Base-by-base conservation (phyloP, 192 early-diverging fungal species). In the Chytriomyces confervae region DNA sequence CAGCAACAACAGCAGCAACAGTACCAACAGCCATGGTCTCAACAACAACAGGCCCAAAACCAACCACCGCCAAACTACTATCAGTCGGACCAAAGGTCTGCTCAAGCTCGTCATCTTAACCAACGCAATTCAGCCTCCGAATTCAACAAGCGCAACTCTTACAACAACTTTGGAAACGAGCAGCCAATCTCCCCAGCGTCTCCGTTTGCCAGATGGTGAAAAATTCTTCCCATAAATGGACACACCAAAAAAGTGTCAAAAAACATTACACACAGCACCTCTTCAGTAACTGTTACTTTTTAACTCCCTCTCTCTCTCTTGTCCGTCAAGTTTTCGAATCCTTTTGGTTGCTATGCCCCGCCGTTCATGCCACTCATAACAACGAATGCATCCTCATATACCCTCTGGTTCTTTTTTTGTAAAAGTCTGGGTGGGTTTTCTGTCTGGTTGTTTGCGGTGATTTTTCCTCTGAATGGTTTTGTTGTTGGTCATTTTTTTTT, bases 131-230 rank as follows among this genome's bases (percentile, higher is more conserved):
- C 72, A 7, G 61, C 46, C 8, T 10, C 72, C 10, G 72, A 74
- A 27, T 71, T 60, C 67, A 57, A 57, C 53, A 63, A 61, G 45
- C 61, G 57, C 72, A 74, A 74, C 27, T 61, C 61, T 13, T 74
- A 60, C 63, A 36, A 36, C 20, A 71, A 71, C 72, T 45, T 63
- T 27, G 13, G 11, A 8, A 68, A 68, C 66, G 72, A 74, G 46
- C 72, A 74, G 45, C 72, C 72, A 24, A 74, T 74, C 45, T 74
- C 72, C 24, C 72, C 72, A 63, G 72, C 72, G 8, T 74, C 72
- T n/a, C 72, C 72, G 29, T 74, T 74, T 46, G 72, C 72, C 11
- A 62, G 72, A 18, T 74, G 72, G 72, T 74, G 61, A 74, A 23
- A 23, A 27, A 7, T 20, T 57, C 27, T 13, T 23, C 10, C 23